Evolutionary conservation across 768 basidiomycete species (phyloP), one percentile per base, ranked within the genome.

Genomic region (Mycena indigotica): DNA sequence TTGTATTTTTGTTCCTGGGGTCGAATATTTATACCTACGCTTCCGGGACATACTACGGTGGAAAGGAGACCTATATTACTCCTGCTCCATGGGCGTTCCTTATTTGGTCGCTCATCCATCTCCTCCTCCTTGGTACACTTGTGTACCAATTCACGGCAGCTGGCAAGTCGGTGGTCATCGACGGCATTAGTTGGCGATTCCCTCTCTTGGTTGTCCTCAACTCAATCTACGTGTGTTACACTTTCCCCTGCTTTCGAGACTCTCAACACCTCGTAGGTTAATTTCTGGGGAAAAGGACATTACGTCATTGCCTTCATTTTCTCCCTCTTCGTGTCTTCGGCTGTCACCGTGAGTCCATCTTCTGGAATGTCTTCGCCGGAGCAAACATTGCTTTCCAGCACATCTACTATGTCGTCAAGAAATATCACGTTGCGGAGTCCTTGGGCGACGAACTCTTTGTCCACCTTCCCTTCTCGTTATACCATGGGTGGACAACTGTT

Each of bases 401-500:
- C 73, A 91, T 96, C 71, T 97, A 98, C 77, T 98, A 95, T 70
- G 77, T 91, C 57, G 88, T 98, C 69, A 95, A 96, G 82, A 93
- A 94, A 74, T 82, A 85, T 60, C 86, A 94, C 70, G 71, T 80
- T 25, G 75, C 91, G 25, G 80, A 89, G 66, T 82, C 69, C 58
- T 63, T 80, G 41, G 78, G 79, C 21, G 94, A 96, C 61, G 95
- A 97, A 73, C 70, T 95, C 61, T 95, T 96, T 60, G 81, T 98
- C 41, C 95, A 98, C 72, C 86, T 97, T 17, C 97, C 97, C 2
- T 98, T 98, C 83, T 95, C 91, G 2, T 85, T 98, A 48, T 97
- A 90, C 75, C 94, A 97, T 67, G 95, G 94, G 32, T 93, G 91
- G 91, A 90, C 87, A 12, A 92, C 91, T 53, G 85, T 94, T 57